Evolutionary conservation across 1,284 basidiomycete genomes (phyloP).

Genomic region (Coniophora puteana): DNA sequence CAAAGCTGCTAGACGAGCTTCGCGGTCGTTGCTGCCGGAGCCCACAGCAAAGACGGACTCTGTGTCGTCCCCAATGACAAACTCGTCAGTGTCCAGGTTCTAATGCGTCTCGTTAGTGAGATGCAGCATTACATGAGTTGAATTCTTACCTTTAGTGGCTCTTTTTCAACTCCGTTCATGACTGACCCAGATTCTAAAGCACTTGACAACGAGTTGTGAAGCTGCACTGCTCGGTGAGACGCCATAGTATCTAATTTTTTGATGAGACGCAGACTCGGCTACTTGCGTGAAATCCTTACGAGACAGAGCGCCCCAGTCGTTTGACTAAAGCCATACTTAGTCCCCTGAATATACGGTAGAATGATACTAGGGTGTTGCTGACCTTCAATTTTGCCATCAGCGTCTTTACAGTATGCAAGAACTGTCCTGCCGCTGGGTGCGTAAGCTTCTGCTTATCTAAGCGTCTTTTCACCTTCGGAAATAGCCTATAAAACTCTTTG

Average conservation of each 20-base stretch:
- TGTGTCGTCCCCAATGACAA: constrained; percentile 29
- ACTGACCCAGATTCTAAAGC: constrained; percentile 45
- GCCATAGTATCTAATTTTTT: constrained; percentile 49
- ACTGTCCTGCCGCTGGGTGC: constrained; percentile 47
- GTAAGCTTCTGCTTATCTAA: constrained; percentile 46
- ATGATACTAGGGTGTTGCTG: background rate
- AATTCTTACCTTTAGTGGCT: constrained; percentile 45
- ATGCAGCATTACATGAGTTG: background rate
- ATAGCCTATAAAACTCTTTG: constrained; percentile 51
- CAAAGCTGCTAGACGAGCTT: constrained; percentile 20
- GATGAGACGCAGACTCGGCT: background rate
- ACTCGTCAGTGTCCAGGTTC: constrained; percentile 40
- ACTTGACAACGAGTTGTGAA: constrained; percentile 37
- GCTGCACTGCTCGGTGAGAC: constrained; percentile 45
- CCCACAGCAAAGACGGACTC: constrained; percentile 28
- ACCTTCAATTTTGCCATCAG: constrained; percentile 68
- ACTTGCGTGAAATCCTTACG: constrained; percentile 33
- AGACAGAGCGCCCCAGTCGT: constrained; percentile 61
- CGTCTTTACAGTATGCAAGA: constrained; percentile 55
- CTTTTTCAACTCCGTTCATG: constrained; percentile 40
- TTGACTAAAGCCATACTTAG: constrained; percentile 35
- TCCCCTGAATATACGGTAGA: background rate
- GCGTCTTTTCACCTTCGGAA: constrained; percentile 39
- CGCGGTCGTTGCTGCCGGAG: constrained; percentile 16
- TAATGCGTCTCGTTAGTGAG: too few relatives aligned